A percentile compares a stretch with the other conserved stretches of the same genome.
Evolutionary conservation across 2,329 filamentous ascomycete species (phyloP).

Genomic region (Myrmaecium sp.): DNA sequence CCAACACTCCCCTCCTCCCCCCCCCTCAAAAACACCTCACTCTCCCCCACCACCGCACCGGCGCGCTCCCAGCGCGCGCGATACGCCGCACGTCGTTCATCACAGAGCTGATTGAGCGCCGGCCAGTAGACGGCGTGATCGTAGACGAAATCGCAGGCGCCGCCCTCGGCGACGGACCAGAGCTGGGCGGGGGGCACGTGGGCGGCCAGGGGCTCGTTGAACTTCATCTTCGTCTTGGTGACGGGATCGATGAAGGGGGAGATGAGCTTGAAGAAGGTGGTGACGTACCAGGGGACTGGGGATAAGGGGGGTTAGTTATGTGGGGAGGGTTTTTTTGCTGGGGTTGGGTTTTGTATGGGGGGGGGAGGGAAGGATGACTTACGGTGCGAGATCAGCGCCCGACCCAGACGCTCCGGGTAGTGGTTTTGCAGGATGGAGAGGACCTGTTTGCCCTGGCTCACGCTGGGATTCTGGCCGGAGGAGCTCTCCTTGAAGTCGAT

Average conservation of each 20-base stretch:
- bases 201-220: constrained; percentile 77
- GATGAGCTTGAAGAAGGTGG: constrained; percentile 91
- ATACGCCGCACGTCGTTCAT: constrained; percentile 45
- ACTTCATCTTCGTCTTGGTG: constrained; percentile 89
- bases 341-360: neutral
- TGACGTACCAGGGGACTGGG: constrained; percentile 75
- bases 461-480: constrained; percentile 56
- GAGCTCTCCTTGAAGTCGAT: constrained; percentile 82
- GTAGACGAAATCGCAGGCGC: constrained; percentile 78
- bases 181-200: constrained; percentile 73
- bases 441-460: constrained; percentile 67
- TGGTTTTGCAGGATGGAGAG: constrained; percentile 85
- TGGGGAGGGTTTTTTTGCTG: constrained; percentile 4
- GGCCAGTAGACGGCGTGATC: constrained; percentile 85
- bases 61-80: constrained; percentile 59
- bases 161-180: constrained; percentile 60
- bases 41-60: constrained; percentile 71
- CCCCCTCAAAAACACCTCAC: constrained; percentile 77
- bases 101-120: constrained; percentile 55
- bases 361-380: too few species aligned
- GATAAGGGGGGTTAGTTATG: too few species aligned
- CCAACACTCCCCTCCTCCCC: too few species aligned
- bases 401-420: constrained; percentile 82
- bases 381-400: constrained; percentile 81
- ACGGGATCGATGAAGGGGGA: constrained; percentile 91